These are phyloP conservation scores for Trametes punicea DNA, from an alignment of 768 basidiomycete genomes.

Conservation along the genomic window DNA sequence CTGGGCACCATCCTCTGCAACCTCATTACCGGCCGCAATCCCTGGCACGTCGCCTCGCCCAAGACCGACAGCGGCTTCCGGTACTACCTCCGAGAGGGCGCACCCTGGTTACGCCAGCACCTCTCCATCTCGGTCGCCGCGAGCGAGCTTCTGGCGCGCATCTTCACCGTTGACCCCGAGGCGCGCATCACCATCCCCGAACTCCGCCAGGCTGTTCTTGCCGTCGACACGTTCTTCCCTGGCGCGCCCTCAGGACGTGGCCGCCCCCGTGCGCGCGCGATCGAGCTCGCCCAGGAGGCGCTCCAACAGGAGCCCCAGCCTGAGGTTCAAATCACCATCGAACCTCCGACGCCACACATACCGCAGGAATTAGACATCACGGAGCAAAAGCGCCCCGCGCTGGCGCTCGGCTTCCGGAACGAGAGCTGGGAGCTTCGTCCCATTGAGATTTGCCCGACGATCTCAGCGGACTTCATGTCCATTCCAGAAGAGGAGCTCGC, in stretches of 20 bases:
- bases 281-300: background rate
- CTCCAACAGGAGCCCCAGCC: background rate
- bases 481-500: background rate
- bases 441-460: background rate
- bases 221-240: constrained; percentile 58
- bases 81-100: constrained; percentile 70
- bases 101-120: constrained; percentile 59
- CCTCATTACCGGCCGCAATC: constrained; percentile 91
- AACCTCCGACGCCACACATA: background rate
- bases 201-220: constrained; percentile 53
- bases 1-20: constrained; percentile 95
- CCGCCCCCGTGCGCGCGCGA: background rate
- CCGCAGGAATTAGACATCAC: constrained; percentile 10
- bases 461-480: constrained; percentile 7
- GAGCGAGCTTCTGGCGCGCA: constrained; percentile 28
- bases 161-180: constrained; percentile 30
- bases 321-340: background rate
- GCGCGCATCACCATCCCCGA: constrained; percentile 36
- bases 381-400: background rate
- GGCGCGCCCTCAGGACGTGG: background rate
- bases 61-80: constrained; percentile 80
- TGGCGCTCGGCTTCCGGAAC: background rate
- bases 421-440: constrained; percentile 12
- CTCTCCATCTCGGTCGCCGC: constrained; percentile 32
- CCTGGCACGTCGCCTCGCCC: constrained; percentile 84